phyloP scores from a whole-genome alignment of 176 grass and related monocot species.

The Oryza meridionalis region DNA sequence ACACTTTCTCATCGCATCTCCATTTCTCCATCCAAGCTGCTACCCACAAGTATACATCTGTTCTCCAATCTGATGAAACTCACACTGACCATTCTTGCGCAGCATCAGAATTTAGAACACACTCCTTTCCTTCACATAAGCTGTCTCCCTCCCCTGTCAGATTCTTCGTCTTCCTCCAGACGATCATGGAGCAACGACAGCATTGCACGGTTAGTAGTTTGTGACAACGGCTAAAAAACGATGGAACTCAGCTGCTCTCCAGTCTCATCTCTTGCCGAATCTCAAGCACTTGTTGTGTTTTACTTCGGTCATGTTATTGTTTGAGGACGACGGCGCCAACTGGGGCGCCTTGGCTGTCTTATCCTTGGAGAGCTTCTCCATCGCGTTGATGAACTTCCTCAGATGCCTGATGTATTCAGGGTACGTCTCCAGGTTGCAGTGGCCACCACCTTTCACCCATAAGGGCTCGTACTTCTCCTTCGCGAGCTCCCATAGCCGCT shows the following conservation, averaged over 20 bases:
- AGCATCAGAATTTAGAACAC: not conserved
- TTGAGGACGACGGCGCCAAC: slow-evolving; percentile 30
- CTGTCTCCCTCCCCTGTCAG: not conserved
- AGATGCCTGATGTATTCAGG: slow-evolving; percentile 93
- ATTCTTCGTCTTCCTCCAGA: slow-evolving; percentile 21
- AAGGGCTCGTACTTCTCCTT: slow-evolving; percentile 95
- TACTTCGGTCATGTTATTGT: slow-evolving; percentile 51
- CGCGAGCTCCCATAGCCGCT: slow-evolving; percentile 83
- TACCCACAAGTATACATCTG: slow-evolving; percentile 18
- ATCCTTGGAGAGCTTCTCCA: slow-evolving; percentile 73
- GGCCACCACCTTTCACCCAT: slow-evolving; percentile 88
- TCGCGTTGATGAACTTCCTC: slow-evolving; percentile 74
- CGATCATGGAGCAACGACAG: not conserved
- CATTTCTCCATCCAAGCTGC: not conserved
- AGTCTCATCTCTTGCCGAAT: slow-evolving; percentile 67
- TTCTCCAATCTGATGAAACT: slow-evolving; percentile 15
- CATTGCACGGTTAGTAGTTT: slow-evolving; percentile 32
- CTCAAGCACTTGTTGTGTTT: slow-evolving; percentile 89
- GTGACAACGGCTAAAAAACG: not conserved
- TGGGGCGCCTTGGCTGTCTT: slow-evolving; percentile 35
- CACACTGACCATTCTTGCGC: not conserved
- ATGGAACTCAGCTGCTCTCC: not conserved
- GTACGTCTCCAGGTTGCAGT: slow-evolving; percentile 94
- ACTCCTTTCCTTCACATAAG: not conserved
- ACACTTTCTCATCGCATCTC: not conserved